Evolutionary conservation across 306 rosid genomes (phyloP), one percentile per base, ranked within the genome.

Genomic region (Begonia loranthoides): DNA sequence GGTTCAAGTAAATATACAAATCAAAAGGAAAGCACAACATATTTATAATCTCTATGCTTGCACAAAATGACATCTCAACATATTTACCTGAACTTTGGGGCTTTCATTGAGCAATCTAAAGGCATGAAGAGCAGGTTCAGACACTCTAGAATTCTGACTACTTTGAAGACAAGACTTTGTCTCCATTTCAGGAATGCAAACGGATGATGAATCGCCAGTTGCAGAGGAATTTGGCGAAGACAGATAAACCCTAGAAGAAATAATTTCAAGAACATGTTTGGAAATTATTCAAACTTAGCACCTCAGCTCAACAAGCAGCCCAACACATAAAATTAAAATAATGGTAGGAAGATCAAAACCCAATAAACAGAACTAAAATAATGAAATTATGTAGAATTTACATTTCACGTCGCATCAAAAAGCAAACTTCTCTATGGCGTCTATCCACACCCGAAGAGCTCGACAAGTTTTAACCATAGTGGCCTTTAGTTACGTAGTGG

Each of bases 231-330:
- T 59, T 16, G 78, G 63, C 14, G 78, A 45, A 8, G 87, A 70
- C 60, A 80, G 68, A 74, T 74, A 86, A 12, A 71, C 56, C 74
- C 95, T 90, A n/a, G n/a, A n/a, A n/a, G n/a, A n/a, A n/a, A n/a
- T n/a, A 49, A 60, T 44, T 28, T 28, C 36, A 28, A 28, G 36
- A 28, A 28, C 36, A 28, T 28, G 36, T 28, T 0, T 4, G 9
- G 9, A 28, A 28, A 0, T 28, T 28, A 5, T 28, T 4, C 6
- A 28, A 28, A 28, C 36, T 7, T 4, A n/a, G n/a, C n/a, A n/a
- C n/a, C 5, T 7, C 36, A 28, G 22, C 22, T 19, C 2, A 19
- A 19, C 3, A 19, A n/a, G n/a, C 22, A 1, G 22, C 22, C 22
- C 1, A 19, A 19, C 22, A 19, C 22, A 19, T 19, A 19, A 19